Base-by-base conservation (phyloP, 257 asterid genomes). In the Lithospermum erythrorhizon region DNA sequence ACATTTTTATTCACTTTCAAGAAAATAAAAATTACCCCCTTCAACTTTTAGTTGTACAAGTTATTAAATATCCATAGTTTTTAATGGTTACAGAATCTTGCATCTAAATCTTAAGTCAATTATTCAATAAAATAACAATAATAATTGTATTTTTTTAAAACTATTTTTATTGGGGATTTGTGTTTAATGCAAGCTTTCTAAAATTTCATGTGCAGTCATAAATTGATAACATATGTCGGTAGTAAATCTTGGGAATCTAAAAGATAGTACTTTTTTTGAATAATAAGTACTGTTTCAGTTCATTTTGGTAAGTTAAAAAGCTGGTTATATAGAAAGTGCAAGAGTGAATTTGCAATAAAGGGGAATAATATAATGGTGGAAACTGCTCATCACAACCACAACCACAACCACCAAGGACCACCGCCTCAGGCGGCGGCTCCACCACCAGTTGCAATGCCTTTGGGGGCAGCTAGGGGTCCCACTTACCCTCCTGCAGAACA, bases 391-490 rank as follows among this genome's bases (percentile, higher is more conserved):
- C 80, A 85, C 74, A 64, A 63, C 53, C 84, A 78, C 70, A 59
- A 58, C 22, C 77, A 68, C 64, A 51, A 65, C 72, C 76, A 63
- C 72, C 73, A 61, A 62, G 69, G 18, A 45, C 59, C 71, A 62
- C 72, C 86, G 35, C 89, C 78, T 45, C 84, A 61, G 61, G 70
- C 64, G 68, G 65, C 65, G 41, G 81, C 79, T 49, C 89, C 83
- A 10, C 81, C 87, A 0, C 66, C 74, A 1, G 62, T 70, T 6
- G 71, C 66, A 10, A 80, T 62, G 57, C 97, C 99, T 61, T 89
- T 93, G 16, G 99, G 99, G 70, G 66, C 94, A 32, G 85, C 99
- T 2, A 84, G 80, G 73, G 99, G 99, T 1, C 95, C 97, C 14
- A 18, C 70, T 59, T 87, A 45, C 58, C 90, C 95, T 20, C 97